phyloP scores from a whole-genome alignment of 352 stramenopile species.

The Blastocystis sp. region DNA sequence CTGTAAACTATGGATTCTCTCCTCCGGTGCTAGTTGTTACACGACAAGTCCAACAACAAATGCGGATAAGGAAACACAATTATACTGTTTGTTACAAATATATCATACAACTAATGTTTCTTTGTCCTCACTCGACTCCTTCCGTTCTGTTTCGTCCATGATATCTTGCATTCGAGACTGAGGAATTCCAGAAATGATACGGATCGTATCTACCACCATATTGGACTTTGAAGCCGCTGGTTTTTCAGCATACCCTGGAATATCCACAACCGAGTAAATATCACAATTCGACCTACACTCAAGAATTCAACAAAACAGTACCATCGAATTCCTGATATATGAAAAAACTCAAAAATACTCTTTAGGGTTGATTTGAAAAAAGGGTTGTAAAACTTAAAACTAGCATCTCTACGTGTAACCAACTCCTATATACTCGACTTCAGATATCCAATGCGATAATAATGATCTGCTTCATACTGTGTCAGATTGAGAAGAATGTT shows the following conservation, averaged over 20 bases:
- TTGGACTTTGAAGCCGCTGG: neutral
- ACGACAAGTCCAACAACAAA: neutral
- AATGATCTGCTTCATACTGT: conserved; percentile 54
- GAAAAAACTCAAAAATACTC: conserved; percentile 44
- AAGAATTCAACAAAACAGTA: neutral
- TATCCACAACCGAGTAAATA: conserved; percentile 1
- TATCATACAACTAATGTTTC: neutral
- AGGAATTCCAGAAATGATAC: conserved; percentile 42
- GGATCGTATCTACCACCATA: conserved; percentile 62
- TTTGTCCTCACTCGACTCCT: neutral
- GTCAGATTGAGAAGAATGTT: conserved; percentile 45
- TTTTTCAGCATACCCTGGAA: neutral
- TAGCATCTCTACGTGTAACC: neutral
- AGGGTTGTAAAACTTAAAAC: conserved; percentile 29
- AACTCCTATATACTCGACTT: neutral
- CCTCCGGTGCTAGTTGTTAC: neutral
- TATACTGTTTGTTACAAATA: neutral
- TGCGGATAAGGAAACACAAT: neutral
- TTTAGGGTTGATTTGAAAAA: conserved; percentile 22
- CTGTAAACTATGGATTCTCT: neutral
- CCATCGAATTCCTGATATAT: conserved; percentile 29
- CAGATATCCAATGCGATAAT: conserved; percentile 51
- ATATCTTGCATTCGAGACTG: conserved; percentile 51
- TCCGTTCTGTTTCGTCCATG: neutral
- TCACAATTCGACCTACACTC: neutral